Evolutionary conservation across 345 rosid species (phyloP), one percentile per base, ranked within the genome.

Genomic region (Euphorbia peplus): DNA sequence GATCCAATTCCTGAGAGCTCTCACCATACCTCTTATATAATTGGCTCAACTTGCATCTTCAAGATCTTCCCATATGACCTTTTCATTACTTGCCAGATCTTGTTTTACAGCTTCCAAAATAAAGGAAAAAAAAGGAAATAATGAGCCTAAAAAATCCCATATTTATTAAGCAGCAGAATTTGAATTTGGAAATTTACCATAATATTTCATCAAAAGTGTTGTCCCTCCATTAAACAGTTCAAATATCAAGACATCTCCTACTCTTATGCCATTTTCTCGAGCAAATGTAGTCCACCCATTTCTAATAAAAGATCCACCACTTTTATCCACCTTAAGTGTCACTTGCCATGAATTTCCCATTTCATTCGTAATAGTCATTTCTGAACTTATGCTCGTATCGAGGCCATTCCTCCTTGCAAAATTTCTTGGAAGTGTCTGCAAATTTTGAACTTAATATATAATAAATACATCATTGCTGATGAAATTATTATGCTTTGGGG

Each of bases 301-400:
- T 51, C 52, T 39, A 8, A 70, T 51, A 8, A 0, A 39, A 16
- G 54, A 13, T 18, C 30, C n/a, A 13, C 52, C 14, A 9, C 6
- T 4, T 18, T 61, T 51, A 3, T 4, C 14, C 14, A 15, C 14
- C 60, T 5, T 1, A 2, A 70, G 5, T 5, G 25, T 22, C 3
- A 14, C 61, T n/a, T 13, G 5, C 59, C 60, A 70, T 26, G 28
- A 26, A 10, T 60, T 70, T 62, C 62, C 74, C 39, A 11, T 37
- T 37, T 60, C 73, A 13, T 70, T 44, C 26, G 2, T 24, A 51
- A 70, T 60, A 52, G 26, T 63, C 67, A 62, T 16, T 21, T 39
- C 21, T 16, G 59, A 22, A 52, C 14, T 0, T 51, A 22, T 32
- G 19, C 67, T 41, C 1, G 24, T 24, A 32, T 6, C 37, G 35